Base-by-base conservation (phyloP, 176 grass and related monocot genomes). In the Oryza punctata region DNA sequence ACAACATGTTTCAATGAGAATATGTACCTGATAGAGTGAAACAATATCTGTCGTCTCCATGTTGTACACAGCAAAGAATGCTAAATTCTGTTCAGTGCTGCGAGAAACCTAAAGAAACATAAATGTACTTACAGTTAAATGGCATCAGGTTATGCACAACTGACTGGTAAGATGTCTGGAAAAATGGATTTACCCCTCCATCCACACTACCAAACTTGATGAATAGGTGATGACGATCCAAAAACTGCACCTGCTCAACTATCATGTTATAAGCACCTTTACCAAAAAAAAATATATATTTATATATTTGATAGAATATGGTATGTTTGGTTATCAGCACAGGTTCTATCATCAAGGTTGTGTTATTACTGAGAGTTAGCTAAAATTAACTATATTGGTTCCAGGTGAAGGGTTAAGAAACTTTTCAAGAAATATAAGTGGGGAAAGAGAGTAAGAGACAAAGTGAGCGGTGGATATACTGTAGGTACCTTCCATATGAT, bases 11-110 rank as follows among this genome's bases (percentile, higher is more conserved):
- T 27, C 18, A 16, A 60, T 71, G 41, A 37, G 60, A 72, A 24
- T 75, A 64, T 29, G 57, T 79, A 94, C 96, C 96, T 95, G 93
- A 85, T 95, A 93, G 78, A 98, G 94, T 77, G 96, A 93, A 86
- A 98, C 73, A 69, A 98, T 84, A 60, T 98, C 93, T 65, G 93
- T 93, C 6, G 96, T 98, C 73, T 98, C 96, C 96, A 98, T 98
- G 93, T 98, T 98, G 74, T 98, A 98, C 30, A 98, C 96, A 54
- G 89, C 96, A 94, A 95, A 98, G 76, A 98, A 98, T 69, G 96
- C 89, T 78, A 89, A 81, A 78, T 77, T 86, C 67, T 95, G 96
- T 80, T 98, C 96, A 73, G 91, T 85, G 43, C 52, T 87, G 72
- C 89, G 91, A 90, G 90, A 91, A 89, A 98, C 89, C 93, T 98